Conservation (phyloP, 768 basidiomycete genomes). For the Agrocybe pediades region DNA sequence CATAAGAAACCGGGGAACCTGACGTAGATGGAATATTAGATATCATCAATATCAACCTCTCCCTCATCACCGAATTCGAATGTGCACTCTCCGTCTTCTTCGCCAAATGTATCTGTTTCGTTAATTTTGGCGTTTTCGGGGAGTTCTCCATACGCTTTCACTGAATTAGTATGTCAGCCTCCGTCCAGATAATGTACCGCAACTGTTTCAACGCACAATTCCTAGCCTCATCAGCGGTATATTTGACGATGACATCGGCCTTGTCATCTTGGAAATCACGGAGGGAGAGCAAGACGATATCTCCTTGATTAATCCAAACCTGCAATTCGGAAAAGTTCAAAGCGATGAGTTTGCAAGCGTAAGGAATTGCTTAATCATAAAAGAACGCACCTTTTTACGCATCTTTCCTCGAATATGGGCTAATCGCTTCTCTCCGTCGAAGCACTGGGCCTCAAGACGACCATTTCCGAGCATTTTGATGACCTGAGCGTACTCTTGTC, state of each 20-base stretch:
- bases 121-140: slow-evolving; percentile 97
- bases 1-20: slow-evolving; percentile 12
- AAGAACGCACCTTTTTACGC: slow-evolving; percentile 87
- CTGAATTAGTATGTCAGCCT: slow-evolving; percentile 33
- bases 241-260: slow-evolving; percentile 99
- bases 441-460: slow-evolving; percentile 93
- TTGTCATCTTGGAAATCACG: slow-evolving; percentile 99
- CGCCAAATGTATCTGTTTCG: slow-evolving; percentile 92
- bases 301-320: slow-evolving; percentile 99
- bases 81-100: slow-evolving; percentile 86
- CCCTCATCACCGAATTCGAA: slow-evolving; percentile 91
- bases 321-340: slow-evolving; percentile 31
- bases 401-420: slow-evolving; percentile 99
- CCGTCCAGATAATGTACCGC: not conserved
- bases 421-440: slow-evolving; percentile 96
- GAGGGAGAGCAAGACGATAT: slow-evolving; percentile 91
- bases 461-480: slow-evolving; percentile 99
- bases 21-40: slow-evolving; percentile 45
- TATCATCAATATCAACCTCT: slow-evolving; percentile 89
- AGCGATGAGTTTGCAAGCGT: not conserved
- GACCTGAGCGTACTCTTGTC: slow-evolving; percentile 98
- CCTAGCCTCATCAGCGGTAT: slow-evolving; percentile 93
- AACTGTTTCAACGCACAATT: slow-evolving; percentile 41
- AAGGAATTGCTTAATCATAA: not conserved
- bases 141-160: slow-evolving; percentile 97